Evolutionary conservation across 768 basidiomycete species (phyloP), one percentile per base, ranked within the genome.

Genomic region (Hemileccinum impolitum): DNA sequence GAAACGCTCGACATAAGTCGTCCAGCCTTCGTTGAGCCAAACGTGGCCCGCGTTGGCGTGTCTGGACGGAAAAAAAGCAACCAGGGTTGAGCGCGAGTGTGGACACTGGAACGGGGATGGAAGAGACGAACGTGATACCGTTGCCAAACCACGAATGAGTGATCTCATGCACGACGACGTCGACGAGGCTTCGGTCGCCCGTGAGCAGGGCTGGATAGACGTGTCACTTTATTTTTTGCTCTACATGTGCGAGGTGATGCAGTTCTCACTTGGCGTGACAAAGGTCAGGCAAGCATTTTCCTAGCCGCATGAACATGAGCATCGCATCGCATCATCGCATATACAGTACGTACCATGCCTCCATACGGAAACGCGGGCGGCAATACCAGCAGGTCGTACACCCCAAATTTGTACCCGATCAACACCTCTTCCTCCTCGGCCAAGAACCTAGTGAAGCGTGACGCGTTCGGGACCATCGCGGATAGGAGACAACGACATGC

Each of bases 11-110:
- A 90, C 84, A 62, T 94, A 97, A 0, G 90, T 94, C 28, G 94
- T 96, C 87, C 90, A 94, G 23, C 92, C 87, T 72, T 94, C 89
- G 64, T 92, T 93, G 34, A 93, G 79, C 88, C 89, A 91, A 70
- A 90, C 91, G 67, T 90, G 87, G 4, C 78, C 76, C 3, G 86
- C 81, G 50, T 90, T 62, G 1, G 84, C 82, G 43, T 87, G 85
- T 0, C 84, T 79, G 23, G 23, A 6, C 23, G 23, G 23, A 6
- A 6, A n/a, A n/a, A n/a, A n/a, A n/a, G n/a, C n/a, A n/a, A n/a
- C n/a, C 23, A 6, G 23, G 23, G 23, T 6, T 23, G 23, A 23
- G 23, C 3, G 23, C 6, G 23, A 23, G 23, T 23, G 23, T 23
- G 23, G 23, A 23, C 23, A 51, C 13, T 34, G 39, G 40, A 45